Evolutionary conservation across 2,329 filamentous ascomycete genomes (phyloP).

Genomic region (Leptographium procerum): DNA sequence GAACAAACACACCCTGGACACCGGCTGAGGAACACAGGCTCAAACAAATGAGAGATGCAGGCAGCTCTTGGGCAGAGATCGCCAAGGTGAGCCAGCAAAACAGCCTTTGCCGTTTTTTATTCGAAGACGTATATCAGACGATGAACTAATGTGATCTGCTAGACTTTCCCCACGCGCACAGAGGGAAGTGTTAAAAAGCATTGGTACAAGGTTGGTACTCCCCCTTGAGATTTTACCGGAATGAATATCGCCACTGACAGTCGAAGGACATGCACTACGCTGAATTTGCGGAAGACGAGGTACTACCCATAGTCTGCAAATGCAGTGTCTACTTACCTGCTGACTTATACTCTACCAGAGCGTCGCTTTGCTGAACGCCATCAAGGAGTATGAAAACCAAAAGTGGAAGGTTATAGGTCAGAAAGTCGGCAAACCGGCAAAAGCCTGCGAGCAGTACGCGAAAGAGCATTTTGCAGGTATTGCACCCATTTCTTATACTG

Average conservation of each 20-base stretch:
- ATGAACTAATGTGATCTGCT: not conserved
- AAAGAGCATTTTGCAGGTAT: constrained; percentile 68
- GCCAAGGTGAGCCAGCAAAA: constrained; percentile 88
- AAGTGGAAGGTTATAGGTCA: constrained; percentile 97
- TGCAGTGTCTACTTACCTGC: not conserved
- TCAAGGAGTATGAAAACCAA: constrained; percentile 97
- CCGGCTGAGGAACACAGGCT: constrained; percentile 84
- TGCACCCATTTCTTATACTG: not conserved
- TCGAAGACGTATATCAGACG: not conserved
- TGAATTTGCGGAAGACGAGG: constrained; percentile 95
- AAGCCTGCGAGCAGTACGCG: constrained; percentile 70
- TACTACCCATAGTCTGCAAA: constrained; percentile 29
- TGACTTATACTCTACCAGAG: constrained; percentile 36
- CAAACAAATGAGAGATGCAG: constrained; percentile 87
- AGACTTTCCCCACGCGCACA: constrained; percentile 87
- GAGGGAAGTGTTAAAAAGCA: constrained; percentile 99
- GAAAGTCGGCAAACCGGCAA: constrained; percentile 95
- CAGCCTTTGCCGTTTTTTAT: not conserved
- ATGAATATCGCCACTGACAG: not conserved
- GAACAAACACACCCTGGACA: constrained; percentile 98
- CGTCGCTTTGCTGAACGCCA: constrained; percentile 73
- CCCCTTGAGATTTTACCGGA: not conserved
- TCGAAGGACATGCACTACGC: constrained; percentile 95
- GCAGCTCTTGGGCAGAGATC: constrained; percentile 95
- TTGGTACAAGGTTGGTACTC: constrained; percentile 77